Percentiles rank a stretch among this genome's conserved stretches.
Conservation (phyloP, 192 early-diverging fungal species). For the Bifiguratus adelaidae region DNA sequence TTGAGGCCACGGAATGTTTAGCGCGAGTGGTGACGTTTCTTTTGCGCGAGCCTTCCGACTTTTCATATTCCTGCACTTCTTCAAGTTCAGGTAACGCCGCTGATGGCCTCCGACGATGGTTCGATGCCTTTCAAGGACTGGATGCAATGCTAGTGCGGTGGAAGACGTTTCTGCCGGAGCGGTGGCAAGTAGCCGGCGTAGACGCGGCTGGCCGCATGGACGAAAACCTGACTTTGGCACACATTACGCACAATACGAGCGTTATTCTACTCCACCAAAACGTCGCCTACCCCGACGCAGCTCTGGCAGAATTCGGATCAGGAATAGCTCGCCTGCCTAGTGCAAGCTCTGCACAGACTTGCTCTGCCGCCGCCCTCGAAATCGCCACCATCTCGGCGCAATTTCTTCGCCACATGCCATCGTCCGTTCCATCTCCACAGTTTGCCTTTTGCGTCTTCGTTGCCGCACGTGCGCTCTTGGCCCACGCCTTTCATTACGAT, state of each 20-base stretch:
- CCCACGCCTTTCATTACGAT: constrained; percentile 1
- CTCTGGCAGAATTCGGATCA: too few relatives aligned
- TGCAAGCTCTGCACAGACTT: constrained; percentile 1
- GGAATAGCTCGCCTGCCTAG: constrained; percentile 2
- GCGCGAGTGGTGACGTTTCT: not conserved
- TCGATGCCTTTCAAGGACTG: constrained; percentile 3
- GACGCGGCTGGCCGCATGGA: not conserved
- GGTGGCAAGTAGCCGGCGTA: constrained; percentile 3
- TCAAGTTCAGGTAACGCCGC: too few relatives aligned
- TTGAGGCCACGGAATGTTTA: constrained; percentile 3
- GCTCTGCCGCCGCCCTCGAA: constrained; percentile 3
- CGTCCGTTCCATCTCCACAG: not conserved
- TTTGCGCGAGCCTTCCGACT: not conserved
- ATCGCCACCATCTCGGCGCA: not conserved
- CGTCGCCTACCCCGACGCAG: not conserved
- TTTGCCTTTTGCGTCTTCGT: constrained; percentile 5
- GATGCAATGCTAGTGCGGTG: constrained; percentile 2
- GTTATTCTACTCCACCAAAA: constrained; percentile 2
- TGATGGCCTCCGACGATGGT: not conserved
- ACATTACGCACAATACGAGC: constrained; percentile 4
- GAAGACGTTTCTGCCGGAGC: constrained; percentile 4
- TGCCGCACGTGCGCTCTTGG: constrained; percentile 1
- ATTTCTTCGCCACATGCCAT: not conserved
- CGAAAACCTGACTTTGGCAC: constrained; percentile 2
- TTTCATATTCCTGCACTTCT: too few relatives aligned